Base-by-base conservation (phyloP, 2,329 filamentous ascomycete species). In the Grosmannia huntii region DNA sequence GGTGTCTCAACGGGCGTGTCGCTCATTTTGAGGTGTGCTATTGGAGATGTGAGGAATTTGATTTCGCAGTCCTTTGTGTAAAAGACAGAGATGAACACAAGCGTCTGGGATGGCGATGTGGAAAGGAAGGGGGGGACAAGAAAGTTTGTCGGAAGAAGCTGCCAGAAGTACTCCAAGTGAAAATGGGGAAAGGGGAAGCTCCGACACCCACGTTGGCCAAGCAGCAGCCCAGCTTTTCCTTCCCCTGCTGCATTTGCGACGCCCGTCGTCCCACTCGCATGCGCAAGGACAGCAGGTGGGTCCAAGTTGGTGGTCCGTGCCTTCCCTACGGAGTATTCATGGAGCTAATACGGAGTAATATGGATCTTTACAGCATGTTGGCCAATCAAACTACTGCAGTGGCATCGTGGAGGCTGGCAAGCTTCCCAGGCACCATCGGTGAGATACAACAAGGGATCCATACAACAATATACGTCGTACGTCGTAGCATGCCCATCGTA, bases 1-100 rank as follows among this genome's bases (percentile, higher is more conserved):
- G 54, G 31, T 7, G 59, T 57, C 27, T 63, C 60, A 41, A 62
- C 58, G 11, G 60, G 57, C 60, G 61, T 61, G 52, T 59, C 57
- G 56, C 57, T 57, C 62, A 63, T 63, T 48, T 44, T 63, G 55
- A 5, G 5, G 28, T 19, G 7, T 52, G 27, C 31, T 21, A 23
- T 28, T 14, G 1, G n/a, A 33, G 31, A 33, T 33, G 31, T 10
- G 9, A 9, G 9, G 9, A 33, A 9, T 33, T 9, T 53, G 28
- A 10, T 28, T 21, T 41, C 28, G 14, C 16, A 21, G 28, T 38
- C 25, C 41, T n/a, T 6, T 31, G 19, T 6, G 12, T 19, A 16
- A 5, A 23, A n/a, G 14, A 54, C 14, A 54, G 38, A 23, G 44
- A 52, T 52, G 51, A 41, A 23, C 2, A 16, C 21, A 11, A 38